Base-by-base conservation (phyloP, 495 filamentous ascomycete genomes). In the Terfezia claveryi region DNA sequence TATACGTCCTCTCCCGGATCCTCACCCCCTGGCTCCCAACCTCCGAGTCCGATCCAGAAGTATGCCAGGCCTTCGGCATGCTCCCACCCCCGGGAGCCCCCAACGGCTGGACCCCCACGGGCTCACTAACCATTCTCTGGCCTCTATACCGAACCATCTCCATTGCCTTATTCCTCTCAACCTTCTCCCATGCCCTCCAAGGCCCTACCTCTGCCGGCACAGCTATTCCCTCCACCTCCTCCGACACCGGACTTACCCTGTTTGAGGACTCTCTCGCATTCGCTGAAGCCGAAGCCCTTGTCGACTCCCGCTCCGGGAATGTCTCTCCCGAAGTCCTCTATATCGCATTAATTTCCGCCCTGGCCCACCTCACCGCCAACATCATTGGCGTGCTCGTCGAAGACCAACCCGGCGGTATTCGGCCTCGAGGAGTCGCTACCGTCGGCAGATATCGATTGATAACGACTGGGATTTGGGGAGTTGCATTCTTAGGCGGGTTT, bases 201-300 rank as follows among this genome's bases (percentile, higher is more conserved):
- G 87, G 88, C n/a, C 76, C 82, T 10, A 73, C 74, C 4, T 73
- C 82, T 7, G 76, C 80, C 56, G 50, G 95, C 69, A 91, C 86
- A 0, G 87, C 87, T 7, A 95, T 96, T 85, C 76, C 95, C 17
- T 91, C 96, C 63, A 92, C 96, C 60, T 87, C 94, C 64, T 96
- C 91, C 0, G 91, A 96, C 68, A 91, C 87, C 0, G 87, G 88
- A 7, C 95, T 96, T 85, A 94, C 88, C 0, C 76, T 96, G 17
- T 91, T 98, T 64, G 91, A 98, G 60, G 87, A 94, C 64, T 96
- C 91, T 0, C 71, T 98, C 12, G 91, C 91, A 0, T 98, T 96
- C 68, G 86, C 91, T 1, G 92, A 98, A 66, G 87, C 91, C 4
- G 92, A 98, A 64, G 81, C 85, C 8, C 57, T 61, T 46, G 50